phyloP scores from a whole-genome alignment of 176 grass and related monocot species.

The Dendrocalamus sinicus region DNA sequence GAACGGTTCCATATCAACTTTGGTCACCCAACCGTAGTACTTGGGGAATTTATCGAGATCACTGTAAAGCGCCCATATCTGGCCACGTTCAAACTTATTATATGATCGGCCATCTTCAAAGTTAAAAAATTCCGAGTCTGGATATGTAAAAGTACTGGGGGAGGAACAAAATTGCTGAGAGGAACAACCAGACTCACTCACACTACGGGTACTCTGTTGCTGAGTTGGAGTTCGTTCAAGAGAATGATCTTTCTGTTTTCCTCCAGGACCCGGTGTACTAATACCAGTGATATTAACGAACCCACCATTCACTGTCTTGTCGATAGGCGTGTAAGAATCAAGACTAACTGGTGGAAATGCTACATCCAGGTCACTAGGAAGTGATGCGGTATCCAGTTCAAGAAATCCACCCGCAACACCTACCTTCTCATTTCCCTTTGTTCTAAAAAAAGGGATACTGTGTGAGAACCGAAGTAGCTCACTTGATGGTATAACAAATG shows the following conservation, averaged over 20 bases:
- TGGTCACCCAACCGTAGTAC: constrained; percentile 65
- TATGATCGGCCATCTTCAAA: constrained; percentile 58
- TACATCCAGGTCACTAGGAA: constrained; percentile 60
- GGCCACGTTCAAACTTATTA: constrained; percentile 56
- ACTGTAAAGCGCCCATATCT: constrained; percentile 83
- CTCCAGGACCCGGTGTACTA: constrained; percentile 6
- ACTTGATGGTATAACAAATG: constrained; percentile 57
- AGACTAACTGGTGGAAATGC: constrained; percentile 60
- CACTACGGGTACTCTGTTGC: neutral
- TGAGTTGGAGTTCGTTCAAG: constrained; percentile 29
- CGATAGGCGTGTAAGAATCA: constrained; percentile 34
- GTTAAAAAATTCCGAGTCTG: constrained; percentile 57
- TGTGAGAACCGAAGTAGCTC: constrained; percentile 81
- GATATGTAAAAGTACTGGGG: constrained; percentile 41
- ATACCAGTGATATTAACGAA: constrained; percentile 14
- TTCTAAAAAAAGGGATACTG: constrained; percentile 60
- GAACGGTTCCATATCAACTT: constrained; percentile 47
- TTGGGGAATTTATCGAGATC: constrained; percentile 74
- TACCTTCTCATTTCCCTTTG: constrained; percentile 62
- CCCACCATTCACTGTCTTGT: neutral
- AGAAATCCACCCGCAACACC: constrained; percentile 59
- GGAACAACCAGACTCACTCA: constrained; percentile 6
- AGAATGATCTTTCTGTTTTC: constrained; percentile 33
- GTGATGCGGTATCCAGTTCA: constrained; percentile 72
- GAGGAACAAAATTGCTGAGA: constrained; percentile 19